Evolutionary conservation across 2,329 filamentous ascomycete species (phyloP).

Genomic region (Verticillium albo-atrum): DNA sequence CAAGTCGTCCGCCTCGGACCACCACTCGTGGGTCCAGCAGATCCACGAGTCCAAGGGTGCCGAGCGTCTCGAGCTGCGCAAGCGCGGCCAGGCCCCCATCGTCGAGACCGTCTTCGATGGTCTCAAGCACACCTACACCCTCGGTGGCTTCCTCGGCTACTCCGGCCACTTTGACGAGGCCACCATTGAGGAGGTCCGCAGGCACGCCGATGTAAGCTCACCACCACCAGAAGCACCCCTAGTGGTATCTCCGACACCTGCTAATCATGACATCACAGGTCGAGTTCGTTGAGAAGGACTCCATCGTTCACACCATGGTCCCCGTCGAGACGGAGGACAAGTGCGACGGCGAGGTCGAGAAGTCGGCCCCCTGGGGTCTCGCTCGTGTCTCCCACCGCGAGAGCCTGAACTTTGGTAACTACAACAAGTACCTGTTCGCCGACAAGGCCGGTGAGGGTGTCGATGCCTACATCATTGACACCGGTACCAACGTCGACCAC

Average conservation of each 20-base stretch:
- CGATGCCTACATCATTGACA: slow-evolving; percentile 98
- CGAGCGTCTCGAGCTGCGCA: slow-evolving; percentile 80
- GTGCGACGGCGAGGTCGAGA: slow-evolving; percentile 65
- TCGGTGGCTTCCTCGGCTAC: slow-evolving; percentile 86
- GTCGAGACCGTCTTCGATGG: slow-evolving; percentile 70
- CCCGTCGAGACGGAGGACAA: slow-evolving; percentile 35
- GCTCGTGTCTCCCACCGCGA: slow-evolving; percentile 96
- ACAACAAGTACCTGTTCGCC: slow-evolving; percentile 97
- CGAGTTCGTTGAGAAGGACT: slow-evolving; percentile 94
- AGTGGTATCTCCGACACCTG: neutral
- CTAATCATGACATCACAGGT: slow-evolving; percentile 53
- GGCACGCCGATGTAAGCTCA: slow-evolving; percentile 91
- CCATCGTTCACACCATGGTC: slow-evolving; percentile 77
- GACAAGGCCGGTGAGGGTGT: slow-evolving; percentile 91
- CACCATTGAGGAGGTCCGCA: slow-evolving; percentile 88
- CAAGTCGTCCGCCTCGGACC: slow-evolving; percentile 62
- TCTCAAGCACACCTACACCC: slow-evolving; percentile 95
- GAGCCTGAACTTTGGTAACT: slow-evolving; percentile 80
- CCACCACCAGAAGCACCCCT: neutral
- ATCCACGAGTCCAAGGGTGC: slow-evolving; percentile 68
- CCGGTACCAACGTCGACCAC: slow-evolving; percentile 88
- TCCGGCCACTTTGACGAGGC: slow-evolving; percentile 93
- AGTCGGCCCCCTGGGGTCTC: slow-evolving; percentile 96
- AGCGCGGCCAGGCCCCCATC: slow-evolving; percentile 73
- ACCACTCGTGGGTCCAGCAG: slow-evolving; percentile 89